Conservation (phyloP, 495 filamentous ascomycete genomes). For the Xylaria intraflava region DNA sequence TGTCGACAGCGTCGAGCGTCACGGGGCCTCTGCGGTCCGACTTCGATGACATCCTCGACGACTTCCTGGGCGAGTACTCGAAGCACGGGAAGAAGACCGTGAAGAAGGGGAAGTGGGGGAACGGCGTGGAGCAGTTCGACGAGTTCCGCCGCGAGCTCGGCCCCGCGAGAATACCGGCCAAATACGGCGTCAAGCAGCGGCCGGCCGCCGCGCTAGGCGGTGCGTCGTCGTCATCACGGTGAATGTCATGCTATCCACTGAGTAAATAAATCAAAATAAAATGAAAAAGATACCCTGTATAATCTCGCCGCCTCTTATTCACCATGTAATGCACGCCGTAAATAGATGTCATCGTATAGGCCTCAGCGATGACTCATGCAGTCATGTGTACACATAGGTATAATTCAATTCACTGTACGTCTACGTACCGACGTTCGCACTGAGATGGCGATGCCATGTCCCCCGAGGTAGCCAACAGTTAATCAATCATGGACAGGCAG, state of each 20-base stretch:
- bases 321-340: neutral
- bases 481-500: neutral
- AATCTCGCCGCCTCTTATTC: neutral
- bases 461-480: constrained; percentile 7
- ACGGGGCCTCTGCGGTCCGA: constrained; percentile 56
- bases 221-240: constrained; percentile 16
- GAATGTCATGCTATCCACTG: constrained; percentile 7
- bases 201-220: constrained; percentile 1
- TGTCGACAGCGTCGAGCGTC: constrained; percentile 45
- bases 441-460: constrained; percentile 3
- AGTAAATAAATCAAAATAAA: constrained; percentile 3
- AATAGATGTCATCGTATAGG: neutral
- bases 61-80: constrained; percentile 76
- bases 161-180: constrained; percentile 51
- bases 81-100: constrained; percentile 72
- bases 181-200: constrained; percentile 10
- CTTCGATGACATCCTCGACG: constrained; percentile 87
- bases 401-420: constrained; percentile 28
- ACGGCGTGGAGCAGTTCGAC: constrained; percentile 81
- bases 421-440: constrained; percentile 23
- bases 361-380: constrained; percentile 14
- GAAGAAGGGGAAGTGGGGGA: constrained; percentile 75
- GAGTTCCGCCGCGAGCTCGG: constrained; percentile 79
- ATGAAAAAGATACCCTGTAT: constrained; percentile 9
- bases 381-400: no score